Base-by-base conservation (phyloP, 148 eudicot species). In the Talinum fruticosum region DNA sequence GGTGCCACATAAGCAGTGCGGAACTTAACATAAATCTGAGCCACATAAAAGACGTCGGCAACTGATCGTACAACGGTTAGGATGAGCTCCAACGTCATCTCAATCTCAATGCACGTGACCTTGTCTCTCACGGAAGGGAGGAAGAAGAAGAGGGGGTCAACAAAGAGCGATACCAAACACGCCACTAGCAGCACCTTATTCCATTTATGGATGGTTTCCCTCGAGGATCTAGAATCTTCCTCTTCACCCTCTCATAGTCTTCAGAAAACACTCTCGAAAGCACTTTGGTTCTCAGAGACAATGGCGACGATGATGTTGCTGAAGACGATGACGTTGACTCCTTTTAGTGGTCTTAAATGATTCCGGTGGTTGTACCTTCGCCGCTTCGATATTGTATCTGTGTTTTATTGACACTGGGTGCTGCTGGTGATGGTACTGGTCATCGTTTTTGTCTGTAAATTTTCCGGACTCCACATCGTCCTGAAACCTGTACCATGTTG, bases 1-100 rank as follows among this genome's bases (percentile, higher is more conserved):
- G 97, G 98, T 1, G 97, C 97, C 21, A 91, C 83, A 51, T 85
- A 93, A 32, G 98, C 98, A 24, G 98, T 93, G 6, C 90, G 84
- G 75, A 93, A 93, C 79, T 81, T 87, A n/a, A 91, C 80, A 69
- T 82, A 81, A 79, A 93, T 91, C 84, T 93, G 93, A 68, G 87
- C 37, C 4, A 84, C 34, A 53, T 93, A 93, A 73, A 91, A 85
- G 8, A 79, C 78, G 73, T 93, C 98, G 1, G 86, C 81, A 21
- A 88, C 29, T 8, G 96, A 82, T 82, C 98, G 82, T 19, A 91
- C 66, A 8, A 84, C 78, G 0, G 94, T 90, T 29, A 93, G 83
- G 6, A 74, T 74, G 7, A 86, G 71, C 82, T 90, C 90, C 14
- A 91, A 82, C 13, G 85, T 74, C 4, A 81, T 35, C 32, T 82